Base-by-base conservation (phyloP, 257 asterid species). In the Ajuga chamaepitys region DNA sequence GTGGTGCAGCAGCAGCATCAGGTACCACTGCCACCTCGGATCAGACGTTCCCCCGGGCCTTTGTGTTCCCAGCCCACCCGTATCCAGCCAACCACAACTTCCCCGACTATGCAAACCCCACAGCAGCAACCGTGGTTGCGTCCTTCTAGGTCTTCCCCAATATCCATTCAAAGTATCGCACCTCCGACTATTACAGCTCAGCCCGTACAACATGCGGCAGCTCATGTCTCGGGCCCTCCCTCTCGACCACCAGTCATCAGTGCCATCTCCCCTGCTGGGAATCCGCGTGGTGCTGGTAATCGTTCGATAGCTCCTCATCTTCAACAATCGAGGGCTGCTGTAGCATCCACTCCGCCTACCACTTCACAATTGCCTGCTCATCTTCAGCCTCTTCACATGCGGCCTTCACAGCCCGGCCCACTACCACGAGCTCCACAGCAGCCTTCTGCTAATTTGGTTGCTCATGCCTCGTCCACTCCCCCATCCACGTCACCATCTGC, bases 191-290 rank as follows among this genome's bases (percentile, higher is more conserved):
- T 44, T 48, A 42, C 78, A 8, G 21, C 72, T 28, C 81, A 72
- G 22, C 58, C 80, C 13, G 55, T 34, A 66, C 82, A 70, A 22
- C 80, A 58, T 52, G 35, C 86, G 30, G 28, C 82, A 32, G 80
- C 83, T 54, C 83, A 35, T 60, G 64, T 46, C 63, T 61, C 89
- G n/a, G 71, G 77, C 59, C 12, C 67, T 34, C 67, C 78, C 21
- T 25, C 83, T 52, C 79, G 92, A 55, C 93, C 96, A 3, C 96
- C 85, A 9, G 70, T 63, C 73, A 85, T 91, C 48, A 51, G 80
- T 57, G 71, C 86, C 70, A 66, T 86, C 58, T 80, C 86, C 42
- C 84, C 89, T 58, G 44, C 81, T 9, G 63, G 68, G 38, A 75
- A 70, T 74, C 72, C 77, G 42, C 90, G 83, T 61, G 54, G 55